phyloP scores from a whole-genome alignment of 768 basidiomycete genomes.

The Boletus pseudo-olivaceus region DNA sequence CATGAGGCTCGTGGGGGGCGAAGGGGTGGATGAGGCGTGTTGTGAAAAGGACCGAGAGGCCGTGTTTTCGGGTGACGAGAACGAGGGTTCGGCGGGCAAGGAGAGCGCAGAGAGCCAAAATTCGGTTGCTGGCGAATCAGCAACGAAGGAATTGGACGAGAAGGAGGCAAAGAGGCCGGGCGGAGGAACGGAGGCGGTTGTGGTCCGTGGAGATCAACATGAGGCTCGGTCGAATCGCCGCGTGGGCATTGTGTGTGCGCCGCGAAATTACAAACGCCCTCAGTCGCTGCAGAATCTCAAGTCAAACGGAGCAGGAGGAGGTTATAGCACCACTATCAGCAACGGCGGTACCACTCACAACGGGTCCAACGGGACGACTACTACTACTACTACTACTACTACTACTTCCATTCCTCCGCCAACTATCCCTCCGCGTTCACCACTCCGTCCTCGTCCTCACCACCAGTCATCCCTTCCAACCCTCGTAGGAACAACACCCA shows the following conservation, averaged over 20 bases:
- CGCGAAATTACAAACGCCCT: conserved; percentile 34
- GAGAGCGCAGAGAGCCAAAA: not conserved
- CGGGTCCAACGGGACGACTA: conserved; percentile 6
- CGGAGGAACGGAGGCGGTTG: conserved; percentile 19
- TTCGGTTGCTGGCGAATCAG: conserved; percentile 6
- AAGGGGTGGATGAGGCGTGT: conserved; percentile 25
- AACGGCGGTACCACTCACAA: conserved; percentile 3
- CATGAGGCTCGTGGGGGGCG: conserved; percentile 25
- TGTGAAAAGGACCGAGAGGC: conserved; percentile 15
- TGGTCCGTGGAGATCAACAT: conserved; percentile 22
- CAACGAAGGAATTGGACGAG: not conserved
- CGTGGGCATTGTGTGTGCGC: conserved; percentile 40
- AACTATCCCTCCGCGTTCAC: conserved; percentile 31
- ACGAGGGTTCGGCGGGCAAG: conserved; percentile 12
- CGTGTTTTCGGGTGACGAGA: conserved; percentile 20
- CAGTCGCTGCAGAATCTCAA: conserved; percentile 29
- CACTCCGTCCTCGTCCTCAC: conserved; percentile 30
- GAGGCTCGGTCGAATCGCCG: conserved; percentile 41
- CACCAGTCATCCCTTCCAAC: conserved; percentile 2
- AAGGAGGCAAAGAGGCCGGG: not conserved
- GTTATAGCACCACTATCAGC: conserved; percentile 14
- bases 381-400: too few species aligned
- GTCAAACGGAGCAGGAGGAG: conserved; percentile 5
- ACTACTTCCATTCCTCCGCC: conserved; percentile 12
- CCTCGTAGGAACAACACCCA: conserved; percentile 13